Conservation (phyloP, 2,329 filamentous ascomycete species). For the Penicillium frequentans region DNA sequence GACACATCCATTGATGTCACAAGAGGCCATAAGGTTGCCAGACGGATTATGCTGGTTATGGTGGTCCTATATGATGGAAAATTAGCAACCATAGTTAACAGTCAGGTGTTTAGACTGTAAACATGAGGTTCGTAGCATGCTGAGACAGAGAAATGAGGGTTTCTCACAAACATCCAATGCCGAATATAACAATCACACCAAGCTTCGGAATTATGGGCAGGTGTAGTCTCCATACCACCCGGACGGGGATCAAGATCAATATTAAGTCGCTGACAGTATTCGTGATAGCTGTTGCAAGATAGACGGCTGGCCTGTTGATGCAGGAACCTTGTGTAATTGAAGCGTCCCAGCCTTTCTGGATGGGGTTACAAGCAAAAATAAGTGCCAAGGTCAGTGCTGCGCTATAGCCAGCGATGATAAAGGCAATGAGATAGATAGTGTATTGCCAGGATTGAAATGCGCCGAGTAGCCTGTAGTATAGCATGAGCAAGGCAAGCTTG, state of each 20-base stretch:
- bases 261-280: constrained; percentile 25
- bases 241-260: constrained; percentile 22
- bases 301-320: constrained; percentile 14
- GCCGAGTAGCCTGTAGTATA: constrained; percentile 18
- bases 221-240: constrained; percentile 5
- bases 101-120: not conserved
- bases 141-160: not conserved
- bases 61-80: constrained; percentile 9
- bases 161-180: not conserved
- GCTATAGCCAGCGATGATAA: constrained; percentile 9
- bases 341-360: constrained; percentile 21
- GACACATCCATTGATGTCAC: constrained; percentile 18
- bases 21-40: constrained; percentile 24
- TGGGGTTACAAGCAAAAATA: constrained; percentile 24
- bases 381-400: constrained; percentile 7
- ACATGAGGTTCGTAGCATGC: no score
- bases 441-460: constrained; percentile 3
- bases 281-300: constrained; percentile 21
- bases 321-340: constrained; percentile 15
- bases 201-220: not conserved
- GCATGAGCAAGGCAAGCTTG: constrained; percentile 20
- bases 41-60: constrained; percentile 22
- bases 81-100: no score
- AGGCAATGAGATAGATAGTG: not conserved
- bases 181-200: not conserved